phyloP scores from a whole-genome alignment of 257 asterid genomes.

The Solanum pimpinellifolium region DNA sequence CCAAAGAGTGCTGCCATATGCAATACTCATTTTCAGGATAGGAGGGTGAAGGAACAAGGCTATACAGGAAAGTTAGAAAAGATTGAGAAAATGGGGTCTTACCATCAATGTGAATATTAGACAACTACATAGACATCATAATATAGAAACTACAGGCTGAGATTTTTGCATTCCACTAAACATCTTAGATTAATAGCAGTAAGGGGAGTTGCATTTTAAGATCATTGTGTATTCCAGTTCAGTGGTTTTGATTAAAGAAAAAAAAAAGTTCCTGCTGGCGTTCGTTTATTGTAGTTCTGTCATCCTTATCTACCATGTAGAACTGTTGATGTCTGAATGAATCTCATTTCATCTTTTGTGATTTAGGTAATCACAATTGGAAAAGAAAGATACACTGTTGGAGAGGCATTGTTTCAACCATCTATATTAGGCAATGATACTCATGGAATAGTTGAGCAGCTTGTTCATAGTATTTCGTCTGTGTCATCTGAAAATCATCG shows the following conservation, averaged over 20 bases:
- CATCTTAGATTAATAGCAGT: background rate
- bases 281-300: background rate
- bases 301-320: background rate
- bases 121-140: background rate
- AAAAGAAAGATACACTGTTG: slow-evolving; percentile 70
- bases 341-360: background rate
- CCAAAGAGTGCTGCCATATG: background rate
- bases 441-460: slow-evolving; percentile 95
- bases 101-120: background rate
- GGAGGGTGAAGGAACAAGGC: background rate
- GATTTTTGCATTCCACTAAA: background rate
- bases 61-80: background rate
- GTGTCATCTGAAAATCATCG: slow-evolving; percentile 95
- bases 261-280: background rate
- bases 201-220: background rate
- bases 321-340: background rate
- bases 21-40: background rate
- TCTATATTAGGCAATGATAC: slow-evolving; percentile 70
- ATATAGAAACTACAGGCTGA: background rate
- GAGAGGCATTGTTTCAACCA: slow-evolving; percentile 91
- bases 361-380: slow-evolving; percentile 78
- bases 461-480: slow-evolving; percentile 72
- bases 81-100: background rate
- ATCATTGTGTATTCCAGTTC: background rate
- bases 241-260: background rate